Evolutionary conservation across 1,139 yeast genomes (phyloP).

Genomic region (Schwanniomyces etchellsii): DNA sequence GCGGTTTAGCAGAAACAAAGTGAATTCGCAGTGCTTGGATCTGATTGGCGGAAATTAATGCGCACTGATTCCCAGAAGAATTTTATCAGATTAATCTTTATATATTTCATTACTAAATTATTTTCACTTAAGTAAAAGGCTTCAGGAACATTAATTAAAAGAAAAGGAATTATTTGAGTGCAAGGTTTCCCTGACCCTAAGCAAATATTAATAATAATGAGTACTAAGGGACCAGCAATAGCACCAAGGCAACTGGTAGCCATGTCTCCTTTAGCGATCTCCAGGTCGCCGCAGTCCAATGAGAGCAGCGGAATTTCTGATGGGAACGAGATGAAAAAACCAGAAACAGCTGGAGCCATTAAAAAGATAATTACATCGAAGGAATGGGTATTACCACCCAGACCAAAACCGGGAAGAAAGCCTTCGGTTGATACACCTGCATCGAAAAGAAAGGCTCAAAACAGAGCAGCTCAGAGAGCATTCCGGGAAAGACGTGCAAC

Average conservation of each 20-base stretch:
- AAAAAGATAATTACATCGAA: constrained; percentile 61
- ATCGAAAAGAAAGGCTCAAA: constrained; percentile 83
- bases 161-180: neutral
- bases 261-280: constrained; percentile 14
- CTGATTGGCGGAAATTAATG: neutral
- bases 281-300: constrained; percentile 3
- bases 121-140: no score
- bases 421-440: constrained; percentile 74
- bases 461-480: constrained; percentile 93
- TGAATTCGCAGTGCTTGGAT: no score
- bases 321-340: no score
- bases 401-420: constrained; percentile 88
- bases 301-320: neutral
- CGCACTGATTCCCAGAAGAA: neutral
- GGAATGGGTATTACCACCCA: constrained; percentile 87
- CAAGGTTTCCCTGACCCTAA: neutral
- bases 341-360: neutral
- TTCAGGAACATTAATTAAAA: no score
- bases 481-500: constrained; percentile 79
- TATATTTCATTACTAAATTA: no score
- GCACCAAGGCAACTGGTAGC: constrained; percentile 28
- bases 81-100: neutral
- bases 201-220: constrained; percentile 11
- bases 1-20: no score
- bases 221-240: constrained; percentile 24